These are phyloP conservation scores for Lizanozyma gosingica DNA, from an alignment of 1,139 yeast genomes.

Conservation along the genomic window DNA sequence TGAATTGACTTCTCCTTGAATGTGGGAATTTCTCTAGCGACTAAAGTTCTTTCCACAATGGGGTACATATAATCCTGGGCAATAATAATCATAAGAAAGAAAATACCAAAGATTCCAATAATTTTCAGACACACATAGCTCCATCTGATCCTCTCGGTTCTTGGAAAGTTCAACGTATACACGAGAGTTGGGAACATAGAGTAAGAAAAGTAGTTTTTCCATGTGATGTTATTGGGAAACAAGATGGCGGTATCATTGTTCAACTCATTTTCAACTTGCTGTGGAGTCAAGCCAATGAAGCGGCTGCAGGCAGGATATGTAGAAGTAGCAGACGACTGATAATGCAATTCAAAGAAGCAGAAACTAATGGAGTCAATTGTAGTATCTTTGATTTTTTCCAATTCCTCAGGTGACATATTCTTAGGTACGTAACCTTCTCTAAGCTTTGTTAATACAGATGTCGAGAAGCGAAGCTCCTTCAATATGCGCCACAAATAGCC, in stretches of 20 bases:
- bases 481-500: constrained; percentile 72
- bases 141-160: constrained; percentile 65
- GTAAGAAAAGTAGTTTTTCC: constrained; percentile 59
- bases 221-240: constrained; percentile 69
- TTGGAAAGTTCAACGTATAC: constrained; percentile 70
- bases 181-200: constrained; percentile 91
- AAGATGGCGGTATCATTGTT: constrained; percentile 16
- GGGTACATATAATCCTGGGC: constrained; percentile 81
- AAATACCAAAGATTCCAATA: constrained; percentile 79
- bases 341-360: constrained; percentile 53
- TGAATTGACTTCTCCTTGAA: constrained; percentile 34
- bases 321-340: constrained; percentile 25
- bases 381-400: constrained; percentile 13
- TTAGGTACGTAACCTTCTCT: constrained; percentile 9
- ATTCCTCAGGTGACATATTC: constrained; percentile 3
- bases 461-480: constrained; percentile 47
- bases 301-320: neutral
- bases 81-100: constrained; percentile 68
- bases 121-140: constrained; percentile 60
- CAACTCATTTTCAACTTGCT: constrained; percentile 3
- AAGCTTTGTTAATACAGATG: constrained; percentile 19
- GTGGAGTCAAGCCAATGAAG: neutral
- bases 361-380: constrained; percentile 45
- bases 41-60: constrained; percentile 51
- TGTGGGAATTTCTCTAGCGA: constrained; percentile 38